A percentile compares a stretch with the other conserved stretches of the same genome.
Conservation (phyloP, 306 rosid genomes). For the Cotoneaster glaucophyllus region DNA sequence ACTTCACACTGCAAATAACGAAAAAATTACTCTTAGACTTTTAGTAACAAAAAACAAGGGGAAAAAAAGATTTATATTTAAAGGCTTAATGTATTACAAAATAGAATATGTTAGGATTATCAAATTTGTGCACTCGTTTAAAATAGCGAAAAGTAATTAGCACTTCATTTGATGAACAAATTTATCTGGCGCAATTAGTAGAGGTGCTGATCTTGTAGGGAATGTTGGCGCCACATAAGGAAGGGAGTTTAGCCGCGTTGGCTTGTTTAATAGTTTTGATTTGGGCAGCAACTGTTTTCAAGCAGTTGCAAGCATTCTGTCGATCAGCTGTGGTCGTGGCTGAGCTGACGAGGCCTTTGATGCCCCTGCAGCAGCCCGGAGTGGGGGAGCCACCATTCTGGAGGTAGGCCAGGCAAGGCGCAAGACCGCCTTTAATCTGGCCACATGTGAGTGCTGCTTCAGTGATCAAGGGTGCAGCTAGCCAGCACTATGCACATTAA, state of each 20-base stretch:
- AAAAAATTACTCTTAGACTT: too few species aligned
- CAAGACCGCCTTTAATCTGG: not conserved
- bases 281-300: conserved; percentile 19
- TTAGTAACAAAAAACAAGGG: too few species aligned
- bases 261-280: not conserved
- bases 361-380: not conserved
- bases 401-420: conserved; percentile 17
- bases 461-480: not conserved
- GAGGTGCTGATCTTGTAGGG: conserved; percentile 65
- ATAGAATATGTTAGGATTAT: too few species aligned
- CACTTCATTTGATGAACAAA: not conserved
- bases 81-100: too few species aligned
- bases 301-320: conserved; percentile 33
- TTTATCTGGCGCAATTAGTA: conserved; percentile 40
- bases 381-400: not conserved
- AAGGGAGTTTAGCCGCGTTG: conserved; percentile 26
- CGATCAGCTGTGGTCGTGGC: conserved; percentile 24
- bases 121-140: too few species aligned
- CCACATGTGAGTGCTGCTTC: conserved; percentile 27
- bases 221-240: conserved; percentile 34
- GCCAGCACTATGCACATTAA: conserved; percentile 2
- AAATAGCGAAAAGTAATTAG: not conserved
- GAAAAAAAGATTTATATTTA: too few species aligned
- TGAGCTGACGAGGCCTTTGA: not conserved
- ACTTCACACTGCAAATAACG: conserved; percentile 6